Percentiles rank a stretch among this genome's conserved stretches.
These are phyloP conservation scores for Funneliformis caledonium DNA, from an alignment of 371 early-diverging fungal genomes.

Conservation along the genomic window DNA sequence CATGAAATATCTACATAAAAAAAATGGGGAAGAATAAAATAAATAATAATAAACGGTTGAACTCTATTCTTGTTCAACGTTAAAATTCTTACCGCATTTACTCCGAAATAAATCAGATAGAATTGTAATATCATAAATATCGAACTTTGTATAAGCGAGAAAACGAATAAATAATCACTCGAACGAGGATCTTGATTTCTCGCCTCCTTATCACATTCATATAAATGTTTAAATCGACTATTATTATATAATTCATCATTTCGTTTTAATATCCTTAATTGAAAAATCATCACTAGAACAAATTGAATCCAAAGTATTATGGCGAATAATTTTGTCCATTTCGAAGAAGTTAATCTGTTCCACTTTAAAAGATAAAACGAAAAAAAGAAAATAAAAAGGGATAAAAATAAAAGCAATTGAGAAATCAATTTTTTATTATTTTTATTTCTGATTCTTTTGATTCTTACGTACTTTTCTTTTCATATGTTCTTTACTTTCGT, in stretches of 20 bases:
- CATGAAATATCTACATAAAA: conserved; percentile 16
- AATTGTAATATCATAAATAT: conserved; percentile 25
- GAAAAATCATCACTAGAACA: background rate
- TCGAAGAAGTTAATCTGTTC: conserved; percentile 7
- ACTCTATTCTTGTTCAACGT: background rate
- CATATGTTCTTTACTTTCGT: background rate
- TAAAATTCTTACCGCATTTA: conserved; percentile 20
- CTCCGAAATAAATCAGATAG: conserved; percentile 4
- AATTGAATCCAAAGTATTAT: background rate
- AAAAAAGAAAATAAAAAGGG: background rate
- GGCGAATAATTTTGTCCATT: conserved; percentile 25
- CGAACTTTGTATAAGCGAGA: background rate
- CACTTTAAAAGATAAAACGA: background rate
- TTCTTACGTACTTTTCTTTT: background rate
- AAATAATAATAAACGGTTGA: background rate
- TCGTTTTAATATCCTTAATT: background rate
- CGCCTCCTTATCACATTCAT: too few relatives aligned
- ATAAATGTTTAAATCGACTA: background rate
- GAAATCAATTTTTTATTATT: background rate
- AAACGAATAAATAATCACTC: background rate
- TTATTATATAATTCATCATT: background rate
- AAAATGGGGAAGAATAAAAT: too few relatives aligned
- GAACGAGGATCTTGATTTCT: too few relatives aligned
- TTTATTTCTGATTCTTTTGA: background rate
- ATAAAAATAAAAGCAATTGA: background rate